Percentiles rank a stretch among this genome's conserved stretches.
phyloP scores from a whole-genome alignment of 169 alveolate species.

The Eimeria praecox region DNA sequence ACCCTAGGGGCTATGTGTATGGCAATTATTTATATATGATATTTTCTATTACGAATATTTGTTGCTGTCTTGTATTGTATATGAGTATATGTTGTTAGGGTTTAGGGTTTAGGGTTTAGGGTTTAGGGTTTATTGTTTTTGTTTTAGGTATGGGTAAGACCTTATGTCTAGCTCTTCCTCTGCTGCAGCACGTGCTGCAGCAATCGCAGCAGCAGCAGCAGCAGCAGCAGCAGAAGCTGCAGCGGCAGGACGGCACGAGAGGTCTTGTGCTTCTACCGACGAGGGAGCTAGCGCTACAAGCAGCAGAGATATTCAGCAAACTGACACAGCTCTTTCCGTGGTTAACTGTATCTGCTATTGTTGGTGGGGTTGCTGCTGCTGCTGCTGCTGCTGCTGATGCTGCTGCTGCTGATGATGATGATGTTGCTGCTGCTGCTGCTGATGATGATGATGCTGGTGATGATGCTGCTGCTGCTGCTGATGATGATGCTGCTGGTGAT shows the following conservation, averaged over 20 bases:
- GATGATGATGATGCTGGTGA: too few species aligned
- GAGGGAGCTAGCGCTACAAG: conserved; percentile 94
- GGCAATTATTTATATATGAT: too few species aligned
- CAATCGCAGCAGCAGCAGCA: conserved; percentile 81
- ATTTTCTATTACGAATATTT: too few species aligned
- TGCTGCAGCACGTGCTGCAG: conserved; percentile 82
- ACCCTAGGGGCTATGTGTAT: too few species aligned
- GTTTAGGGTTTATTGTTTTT: neutral
- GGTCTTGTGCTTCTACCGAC: conserved; percentile 91
- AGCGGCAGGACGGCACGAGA: conserved; percentile 90
- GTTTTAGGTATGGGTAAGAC: conserved; percentile 95
- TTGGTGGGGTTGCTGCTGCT: conserved; percentile 53
- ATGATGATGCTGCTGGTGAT: too few species aligned
- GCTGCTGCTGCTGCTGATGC: neutral
- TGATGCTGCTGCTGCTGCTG: too few species aligned
- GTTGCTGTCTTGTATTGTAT: too few species aligned
- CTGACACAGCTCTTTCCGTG: conserved; percentile 87
- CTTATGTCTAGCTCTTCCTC: conserved; percentile 94
- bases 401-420: neutral
- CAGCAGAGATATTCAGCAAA: conserved; percentile 82
- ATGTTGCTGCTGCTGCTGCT: neutral
- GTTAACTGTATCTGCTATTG: conserved; percentile 88
- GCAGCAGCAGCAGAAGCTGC: conserved; percentile 86
- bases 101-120: neutral
- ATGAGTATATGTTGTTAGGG: neutral